These are phyloP conservation scores for Parafenestella ontariensis DNA, from an alignment of 2,329 filamentous ascomycete species.

Conservation along the genomic window DNA sequence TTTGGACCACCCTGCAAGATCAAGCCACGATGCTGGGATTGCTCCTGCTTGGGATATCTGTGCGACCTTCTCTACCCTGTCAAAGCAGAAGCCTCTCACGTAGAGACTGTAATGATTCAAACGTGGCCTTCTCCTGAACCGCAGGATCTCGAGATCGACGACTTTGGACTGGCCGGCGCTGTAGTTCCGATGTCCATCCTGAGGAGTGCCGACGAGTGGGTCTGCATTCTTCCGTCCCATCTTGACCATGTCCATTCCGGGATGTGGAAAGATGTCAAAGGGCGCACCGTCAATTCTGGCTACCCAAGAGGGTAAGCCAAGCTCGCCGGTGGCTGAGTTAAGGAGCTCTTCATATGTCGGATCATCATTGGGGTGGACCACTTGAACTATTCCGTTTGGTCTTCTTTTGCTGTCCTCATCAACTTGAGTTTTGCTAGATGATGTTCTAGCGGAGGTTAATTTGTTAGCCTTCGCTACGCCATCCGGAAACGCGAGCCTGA, in stretches of 20 bases:
- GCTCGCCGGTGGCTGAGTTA: slow-evolving; percentile 2
- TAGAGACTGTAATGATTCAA: slow-evolving; percentile 40
- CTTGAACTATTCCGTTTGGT: background rate
- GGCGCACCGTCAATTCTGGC: slow-evolving; percentile 25
- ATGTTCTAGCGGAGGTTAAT: background rate
- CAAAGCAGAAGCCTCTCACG: slow-evolving; percentile 42
- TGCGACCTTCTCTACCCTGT: slow-evolving; percentile 16
- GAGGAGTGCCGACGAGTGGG: slow-evolving; percentile 43
- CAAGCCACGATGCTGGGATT: slow-evolving; percentile 23
- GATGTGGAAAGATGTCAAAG: slow-evolving; percentile 26
- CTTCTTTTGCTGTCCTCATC: no score
- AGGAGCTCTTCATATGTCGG: background rate
- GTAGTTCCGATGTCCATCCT: slow-evolving; percentile 36
- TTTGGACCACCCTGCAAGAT: slow-evolving; percentile 7
- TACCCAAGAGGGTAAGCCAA: slow-evolving; percentile 48
- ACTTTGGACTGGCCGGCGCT: slow-evolving; percentile 33
- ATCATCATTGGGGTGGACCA: background rate
- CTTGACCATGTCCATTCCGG: slow-evolving; percentile 24
- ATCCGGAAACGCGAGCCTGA: no score
- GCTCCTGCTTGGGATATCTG: slow-evolving; percentile 14
- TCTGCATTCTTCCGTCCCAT: slow-evolving; percentile 47
- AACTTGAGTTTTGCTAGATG: background rate
- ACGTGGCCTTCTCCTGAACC: slow-evolving; percentile 29
- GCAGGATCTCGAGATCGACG: slow-evolving; percentile 21
- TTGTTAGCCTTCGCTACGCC: no score